phyloP scores from a whole-genome alignment of 495 filamentous ascomycete species.

The Patellaria atrata region DNA sequence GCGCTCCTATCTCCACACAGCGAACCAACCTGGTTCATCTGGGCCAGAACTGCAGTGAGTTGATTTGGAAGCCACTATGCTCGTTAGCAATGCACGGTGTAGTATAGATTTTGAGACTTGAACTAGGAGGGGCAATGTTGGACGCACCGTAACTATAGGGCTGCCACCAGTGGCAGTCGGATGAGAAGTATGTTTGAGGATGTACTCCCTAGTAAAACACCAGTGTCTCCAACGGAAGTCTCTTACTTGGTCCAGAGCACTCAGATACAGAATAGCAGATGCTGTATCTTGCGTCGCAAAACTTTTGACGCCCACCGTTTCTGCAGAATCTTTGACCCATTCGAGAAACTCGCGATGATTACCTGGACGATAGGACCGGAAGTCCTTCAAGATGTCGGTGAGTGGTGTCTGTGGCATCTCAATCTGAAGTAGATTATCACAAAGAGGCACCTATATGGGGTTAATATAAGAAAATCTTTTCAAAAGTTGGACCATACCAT shows the following conservation, averaged over 20 bases:
- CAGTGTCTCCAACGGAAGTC: conserved; percentile 90
- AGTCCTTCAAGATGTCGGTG: conserved; percentile 71
- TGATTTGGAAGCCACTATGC: conserved; percentile 71
- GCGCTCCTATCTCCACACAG: conserved; percentile 24
- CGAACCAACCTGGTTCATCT: conserved; percentile 48
- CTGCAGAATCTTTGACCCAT: conserved; percentile 45
- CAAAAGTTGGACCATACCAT: conserved; percentile 35
- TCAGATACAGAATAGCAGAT: conserved; percentile 51
- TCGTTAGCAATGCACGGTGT: conserved; percentile 1
- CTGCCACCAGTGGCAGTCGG: conserved; percentile 83
- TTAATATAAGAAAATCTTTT: neutral
- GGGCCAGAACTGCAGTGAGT: conserved; percentile 57
- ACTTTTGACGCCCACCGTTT: conserved; percentile 40
- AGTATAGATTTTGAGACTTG: neutral
- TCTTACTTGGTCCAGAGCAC: conserved; percentile 65
- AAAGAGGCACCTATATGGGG: conserved; percentile 53
- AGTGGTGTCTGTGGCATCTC: conserved; percentile 72
- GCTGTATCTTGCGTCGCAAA: conserved; percentile 44
- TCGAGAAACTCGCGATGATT: conserved; percentile 75
- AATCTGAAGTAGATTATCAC: conserved; percentile 69
- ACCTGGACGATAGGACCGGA: conserved; percentile 68
- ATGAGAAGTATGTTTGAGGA: conserved; percentile 66
- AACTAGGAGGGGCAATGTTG: neutral
- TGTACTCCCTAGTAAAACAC: conserved; percentile 91
- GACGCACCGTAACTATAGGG: conserved; percentile 65